A percentile compares a stretch with the other conserved stretches of the same genome.
These are phyloP conservation scores for Grammothele lineata DNA, from an alignment of 768 basidiomycete genomes.

Conservation along the genomic window DNA sequence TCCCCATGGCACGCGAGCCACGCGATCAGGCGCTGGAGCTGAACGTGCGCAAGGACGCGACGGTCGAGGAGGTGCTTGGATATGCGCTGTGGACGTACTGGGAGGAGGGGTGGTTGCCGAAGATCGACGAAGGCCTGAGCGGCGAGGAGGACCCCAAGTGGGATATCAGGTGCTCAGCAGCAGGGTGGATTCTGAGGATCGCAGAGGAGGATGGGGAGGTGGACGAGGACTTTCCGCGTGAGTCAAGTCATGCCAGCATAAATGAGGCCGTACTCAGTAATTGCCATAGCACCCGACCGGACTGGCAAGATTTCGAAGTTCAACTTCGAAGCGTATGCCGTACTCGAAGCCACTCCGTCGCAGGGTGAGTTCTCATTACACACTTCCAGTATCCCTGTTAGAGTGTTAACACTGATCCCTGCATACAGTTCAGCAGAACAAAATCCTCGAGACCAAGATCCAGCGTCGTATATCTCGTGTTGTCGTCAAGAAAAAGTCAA, in stretches of 20 bases:
- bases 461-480: constrained; percentile 76
- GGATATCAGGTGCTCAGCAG: constrained; percentile 57
- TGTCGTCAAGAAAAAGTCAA: constrained; percentile 52
- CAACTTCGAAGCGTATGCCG: constrained; percentile 84
- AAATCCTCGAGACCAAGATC: constrained; percentile 73
- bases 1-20: constrained; percentile 72
- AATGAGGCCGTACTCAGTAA: no score
- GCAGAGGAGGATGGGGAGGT: constrained; percentile 98
- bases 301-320: constrained; percentile 84
- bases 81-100: constrained; percentile 91
- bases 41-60: constrained; percentile 81
- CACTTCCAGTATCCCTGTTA: no score
- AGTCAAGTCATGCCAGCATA: constrained; percentile 31
- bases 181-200: constrained; percentile 91
- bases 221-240: constrained; percentile 97
- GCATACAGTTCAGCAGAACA: constrained; percentile 66
- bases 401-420: not conserved
- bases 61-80: constrained; percentile 94
- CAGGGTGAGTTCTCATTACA: constrained; percentile 48
- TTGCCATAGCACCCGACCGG: constrained; percentile 85
- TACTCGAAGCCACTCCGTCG: constrained; percentile 67
- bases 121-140: constrained; percentile 60
- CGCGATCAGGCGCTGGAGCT: constrained; percentile 61
- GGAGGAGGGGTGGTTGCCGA: constrained; percentile 82
- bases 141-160: constrained; percentile 61